A percentile compares a stretch with the other conserved stretches of the same genome.
phyloP scores from a whole-genome alignment of 805 yeast species.

The Cephaloascus fragrans region DNA sequence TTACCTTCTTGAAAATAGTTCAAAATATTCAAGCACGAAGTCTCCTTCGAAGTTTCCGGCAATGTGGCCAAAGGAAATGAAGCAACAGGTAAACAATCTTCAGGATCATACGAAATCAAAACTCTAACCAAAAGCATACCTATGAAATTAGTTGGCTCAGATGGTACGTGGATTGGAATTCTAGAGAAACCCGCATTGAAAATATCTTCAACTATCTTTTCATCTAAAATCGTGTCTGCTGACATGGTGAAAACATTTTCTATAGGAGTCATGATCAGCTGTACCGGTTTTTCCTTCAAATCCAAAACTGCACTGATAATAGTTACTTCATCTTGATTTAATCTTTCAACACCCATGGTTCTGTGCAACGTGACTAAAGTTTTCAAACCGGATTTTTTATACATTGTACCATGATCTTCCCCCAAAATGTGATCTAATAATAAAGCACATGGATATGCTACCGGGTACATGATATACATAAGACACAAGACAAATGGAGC shows the following conservation, averaged over 20 bases:
- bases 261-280: conserved; percentile 89
- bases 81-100: conserved; percentile 86
- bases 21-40: conserved; percentile 87
- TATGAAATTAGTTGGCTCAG: conserved; percentile 81
- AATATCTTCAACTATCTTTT: conserved; percentile 76
- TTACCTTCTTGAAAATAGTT: conserved; percentile 97
- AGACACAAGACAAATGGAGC: conserved; percentile 77
- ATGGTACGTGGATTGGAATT: conserved; percentile 87
- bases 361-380: conserved; percentile 87
- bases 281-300: conserved; percentile 82
- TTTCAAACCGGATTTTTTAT: conserved; percentile 86
- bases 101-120: conserved; percentile 92
- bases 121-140: conserved; percentile 94
- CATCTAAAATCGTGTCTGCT: conserved; percentile 76
- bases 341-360: conserved; percentile 90
- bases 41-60: conserved; percentile 87
- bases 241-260: conserved; percentile 82
- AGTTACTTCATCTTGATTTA: conserved; percentile 92
- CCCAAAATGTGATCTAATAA: conserved; percentile 78
- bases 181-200: conserved; percentile 92
- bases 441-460: conserved; percentile 83
- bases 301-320: conserved; percentile 91
- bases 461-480: conserved; percentile 87
- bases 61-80: conserved; percentile 91
- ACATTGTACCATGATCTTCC: conserved; percentile 93